A percentile compares a stretch with the other conserved stretches of the same genome.
phyloP scores from a whole-genome alignment of 106 monocot species.

The Platanthera guangdongensis region DNA sequence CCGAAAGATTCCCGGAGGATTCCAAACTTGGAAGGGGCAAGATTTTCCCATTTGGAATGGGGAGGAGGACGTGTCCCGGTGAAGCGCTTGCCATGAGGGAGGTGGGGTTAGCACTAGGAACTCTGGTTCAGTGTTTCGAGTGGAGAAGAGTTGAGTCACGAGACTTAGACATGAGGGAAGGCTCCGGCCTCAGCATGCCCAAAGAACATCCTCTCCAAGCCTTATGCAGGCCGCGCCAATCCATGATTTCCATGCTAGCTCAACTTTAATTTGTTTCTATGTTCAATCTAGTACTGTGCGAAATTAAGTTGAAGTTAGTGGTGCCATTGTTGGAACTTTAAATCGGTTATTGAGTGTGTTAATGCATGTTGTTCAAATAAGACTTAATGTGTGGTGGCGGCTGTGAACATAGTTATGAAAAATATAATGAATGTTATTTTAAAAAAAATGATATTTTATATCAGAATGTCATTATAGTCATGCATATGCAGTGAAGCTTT shows the following conservation, averaged over 20 bases:
- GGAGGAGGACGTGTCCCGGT: constrained; percentile 16
- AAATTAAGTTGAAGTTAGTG: too few relatives aligned
- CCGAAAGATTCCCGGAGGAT: background rate
- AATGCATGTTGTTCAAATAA: too few relatives aligned
- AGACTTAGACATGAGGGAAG: constrained; percentile 11
- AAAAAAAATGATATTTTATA: too few relatives aligned
- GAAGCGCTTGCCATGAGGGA: constrained; percentile 9
- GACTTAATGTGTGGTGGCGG: too few relatives aligned
- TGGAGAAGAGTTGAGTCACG: constrained; percentile 14
- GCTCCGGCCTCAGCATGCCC: constrained; percentile 1
- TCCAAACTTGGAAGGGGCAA: too few relatives aligned
- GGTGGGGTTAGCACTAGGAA: constrained; percentile 6
- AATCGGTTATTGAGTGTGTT: too few relatives aligned
- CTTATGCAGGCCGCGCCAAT: background rate
- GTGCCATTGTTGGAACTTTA: too few relatives aligned
- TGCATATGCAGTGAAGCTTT: too few relatives aligned
- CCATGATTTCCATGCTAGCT: background rate
- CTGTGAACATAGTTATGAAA: too few relatives aligned
- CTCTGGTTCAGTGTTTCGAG: constrained; percentile 22
- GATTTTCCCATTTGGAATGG: constrained; percentile 14
- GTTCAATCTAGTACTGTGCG: too few relatives aligned
- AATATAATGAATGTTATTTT: too few relatives aligned
- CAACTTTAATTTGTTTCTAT: background rate
- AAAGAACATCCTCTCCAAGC: constrained; percentile 9
- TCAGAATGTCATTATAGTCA: too few relatives aligned